Base-by-base conservation (phyloP, 2,329 filamentous ascomycete species). In the Colletotrichum orbiculare region DNA sequence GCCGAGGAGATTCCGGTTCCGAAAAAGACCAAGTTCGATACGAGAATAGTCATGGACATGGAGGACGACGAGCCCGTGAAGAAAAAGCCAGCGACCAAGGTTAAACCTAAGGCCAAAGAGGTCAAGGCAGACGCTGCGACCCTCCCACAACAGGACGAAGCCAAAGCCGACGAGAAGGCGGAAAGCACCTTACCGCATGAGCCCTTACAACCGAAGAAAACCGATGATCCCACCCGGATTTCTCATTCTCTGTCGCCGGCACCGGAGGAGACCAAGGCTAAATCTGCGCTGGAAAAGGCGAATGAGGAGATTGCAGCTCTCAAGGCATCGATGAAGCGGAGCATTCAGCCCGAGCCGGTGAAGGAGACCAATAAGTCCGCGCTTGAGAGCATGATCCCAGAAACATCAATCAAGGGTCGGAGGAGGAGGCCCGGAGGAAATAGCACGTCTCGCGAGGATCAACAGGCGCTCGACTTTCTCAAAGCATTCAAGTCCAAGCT, bases 271-370 rank as follows among this genome's bases (percentile, higher is more conserved):
- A 68, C 69, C 54, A 76, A 75, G 50, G 67, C 66, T 54, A 85
- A 85, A 71, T 83, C 83, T 1, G 82, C 84, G 1, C 78, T 94
- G 9, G 89, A 93, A 67, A 83, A 83, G 69, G 92, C 91, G 3
- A 94, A 94, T 69, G 91, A 92, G 42, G 90, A 96, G 72, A 93
- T 95, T 58, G 91, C 91, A 5, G 90, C 90, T 1, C 80, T 96
- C 4, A 95, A 94, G 75, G 91, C 91, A 8, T 94, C 91, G 1
- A 93, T 96, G 90, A 91, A 89, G 73, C 85, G 92, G 39, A 90
- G 84, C 25, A 78, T 86, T 34, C 78, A 84, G 56, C 73, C 76
- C 1, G 82, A 81, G 69, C 79, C 83, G 1, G 81, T 83, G 35
- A 80, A 83, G 64, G 83, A 88, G 68, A 86, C 86, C 68, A 87